Conservation (phyloP, 2,329 filamentous ascomycete species). For the Venturia nashicola region DNA sequence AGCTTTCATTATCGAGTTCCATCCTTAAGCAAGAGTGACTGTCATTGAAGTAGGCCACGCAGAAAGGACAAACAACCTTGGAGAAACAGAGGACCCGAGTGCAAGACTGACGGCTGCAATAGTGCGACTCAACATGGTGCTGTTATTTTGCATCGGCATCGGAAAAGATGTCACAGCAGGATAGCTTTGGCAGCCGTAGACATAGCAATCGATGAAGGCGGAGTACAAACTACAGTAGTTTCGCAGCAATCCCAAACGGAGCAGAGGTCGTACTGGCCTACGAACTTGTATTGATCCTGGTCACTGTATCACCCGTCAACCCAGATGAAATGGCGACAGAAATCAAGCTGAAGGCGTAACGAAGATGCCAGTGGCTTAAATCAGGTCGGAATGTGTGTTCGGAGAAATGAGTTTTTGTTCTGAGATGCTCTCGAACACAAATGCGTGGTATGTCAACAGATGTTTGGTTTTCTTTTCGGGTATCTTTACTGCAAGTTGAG, state of each 20-base stretch:
- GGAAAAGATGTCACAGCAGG: conserved; percentile 43
- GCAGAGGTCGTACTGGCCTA: too few species aligned
- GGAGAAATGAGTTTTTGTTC: too few species aligned
- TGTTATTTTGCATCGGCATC: conserved; percentile 63
- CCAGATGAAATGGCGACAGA: conserved; percentile 6
- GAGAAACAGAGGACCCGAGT: conserved; percentile 58
- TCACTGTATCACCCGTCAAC: too few species aligned
- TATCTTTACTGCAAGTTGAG: too few species aligned
- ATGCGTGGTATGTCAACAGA: too few species aligned
- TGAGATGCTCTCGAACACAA: too few species aligned
- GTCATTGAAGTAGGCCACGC: conserved; percentile 75
- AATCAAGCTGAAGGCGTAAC: conserved; percentile 11
- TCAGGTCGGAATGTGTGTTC: too few species aligned
- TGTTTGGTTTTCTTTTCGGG: too few species aligned
- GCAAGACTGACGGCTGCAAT: conserved; percentile 59
- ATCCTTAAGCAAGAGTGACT: too few species aligned
- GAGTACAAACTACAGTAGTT: conserved; percentile 51
- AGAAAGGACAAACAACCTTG: conserved; percentile 59
- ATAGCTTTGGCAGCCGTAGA: conserved; percentile 38
- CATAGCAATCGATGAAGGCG: conserved; percentile 53
- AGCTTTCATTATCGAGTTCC: too few species aligned
- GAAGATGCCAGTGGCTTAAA: conserved; percentile 20
- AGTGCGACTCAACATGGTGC: conserved; percentile 56
- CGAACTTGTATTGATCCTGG: too few species aligned
- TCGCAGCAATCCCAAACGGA: conserved; percentile 24